Evolutionary conservation across 1,139 yeast genomes (phyloP), one percentile per base, ranked within the genome.

Genomic region (Scheffersomyces lignicola): DNA sequence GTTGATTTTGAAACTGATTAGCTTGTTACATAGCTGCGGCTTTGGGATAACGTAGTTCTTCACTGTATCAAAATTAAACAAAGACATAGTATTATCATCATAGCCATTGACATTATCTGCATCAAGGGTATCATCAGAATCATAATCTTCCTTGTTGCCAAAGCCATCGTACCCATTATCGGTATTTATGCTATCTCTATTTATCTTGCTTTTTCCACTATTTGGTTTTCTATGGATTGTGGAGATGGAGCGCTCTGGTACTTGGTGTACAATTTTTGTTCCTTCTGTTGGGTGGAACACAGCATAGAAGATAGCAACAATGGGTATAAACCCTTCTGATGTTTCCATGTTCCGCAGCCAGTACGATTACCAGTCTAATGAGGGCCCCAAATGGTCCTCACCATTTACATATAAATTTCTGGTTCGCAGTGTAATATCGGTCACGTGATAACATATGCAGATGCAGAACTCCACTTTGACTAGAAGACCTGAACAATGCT

Each of bases 201-300:
- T 54, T 4, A 61, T 44, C 5, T 18, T 20, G 23, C 23, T n/a
- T 9, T 20, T 20, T n/a, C 23, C 23, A 22, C 67, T 68, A 38
- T 14, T 24, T 26, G 16, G 16, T 24, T 30, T 40, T 40, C 29
- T 25, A 28, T 34, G 45, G 43, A 28, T 26, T 16, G 48, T 38
- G 11, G 57, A 58, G 69, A 76, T 41, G 68, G 73, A 36, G 73
- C 88, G 41, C 73, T 73, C 39, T 2, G 98, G 99, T 1, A 88
- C 95, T 54, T 94, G 97, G 49, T 86, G 86, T 3, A 87, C 76
- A n/a, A 92, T 90, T 57, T 89, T 86, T 0, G 98, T 84, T 2
- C 98, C 98, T 51, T 88, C 95, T 0, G 92, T 85, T 0, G 97
- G 97, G 52, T 94, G 97, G 60, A 92, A 92, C 0, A 87, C 87